Base-by-base conservation (phyloP, 306 rosid genomes). In the Macrotyloma uniflorum region DNA sequence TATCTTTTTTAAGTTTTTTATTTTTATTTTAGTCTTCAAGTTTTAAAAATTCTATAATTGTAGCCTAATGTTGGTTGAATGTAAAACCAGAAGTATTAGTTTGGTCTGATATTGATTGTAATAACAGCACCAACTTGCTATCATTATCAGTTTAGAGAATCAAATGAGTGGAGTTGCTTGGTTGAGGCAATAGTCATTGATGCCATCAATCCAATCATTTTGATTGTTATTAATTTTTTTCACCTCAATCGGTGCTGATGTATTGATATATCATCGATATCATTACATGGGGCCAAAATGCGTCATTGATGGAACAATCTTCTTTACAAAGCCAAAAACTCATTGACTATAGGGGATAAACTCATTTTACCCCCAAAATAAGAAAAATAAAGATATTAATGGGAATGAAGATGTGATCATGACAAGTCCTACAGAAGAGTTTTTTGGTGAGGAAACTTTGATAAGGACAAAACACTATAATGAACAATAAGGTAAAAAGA, bases 161-260 rank as follows among this genome's bases (percentile, higher is more conserved):
- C 54, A 14, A 58, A 62, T 76, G 66, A 74, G 79, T 36, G 74
- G 32, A 22, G 13, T 79, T 84, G 24, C 36, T 83, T 59, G 71
- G 72, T 23, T 70, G 77, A 3, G 65, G 13, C 53, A 70, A 33
- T 55, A 16, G 54, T 81, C 81, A 18, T 36, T 28, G 38, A 42
- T 18, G 13, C 51, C 35, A 55, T 38, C 20, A 63, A 20, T 33
- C 24, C 45, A 28, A 40, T 51, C 45, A 43, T 38, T 72, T 53
- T 67, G 22, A 19, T 57, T 67, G 32, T 22, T 36, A 12, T 67
- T 69, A 12, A 45, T 66, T 43, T 68, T 51, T 54, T 20, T 24
- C 16, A 16, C 12, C 55, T 40, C 26, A 1, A 16, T 10, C 26
- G 6, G 8, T 10, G 42, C 32, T 77, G 47, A 40, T 15, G 67